Evolutionary conservation across 768 basidiomycete genomes (phyloP), one percentile per base, ranked within the genome.

Genomic region (Termitomyces bulborhizus): DNA sequence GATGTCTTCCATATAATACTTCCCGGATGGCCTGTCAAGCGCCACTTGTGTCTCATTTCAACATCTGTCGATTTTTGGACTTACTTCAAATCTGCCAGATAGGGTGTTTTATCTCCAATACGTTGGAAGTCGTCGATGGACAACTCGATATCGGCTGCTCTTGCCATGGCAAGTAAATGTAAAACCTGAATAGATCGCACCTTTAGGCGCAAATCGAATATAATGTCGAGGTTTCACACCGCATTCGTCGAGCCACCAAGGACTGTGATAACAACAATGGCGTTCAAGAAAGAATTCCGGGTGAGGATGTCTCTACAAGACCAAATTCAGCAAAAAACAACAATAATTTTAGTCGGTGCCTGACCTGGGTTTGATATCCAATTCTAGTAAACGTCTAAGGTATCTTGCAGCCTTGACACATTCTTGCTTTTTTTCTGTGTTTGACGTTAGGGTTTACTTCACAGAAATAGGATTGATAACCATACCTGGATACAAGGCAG

Each of bases 171-270:
- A 47, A 93, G 75, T 31, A 93, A 69, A 68, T 93, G 91, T 15
- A 93, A 77, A 41, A 93, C 88, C 88, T 89, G 27, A 26, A 39
- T n/a, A 27, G 6, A 29, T 37, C 13, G 18, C 7, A 29, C 32
- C 24, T 34, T 24, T 43, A 54, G 26, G 18, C 13, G 46, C 26
- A 21, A 46, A 29, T 31, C 1, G 6, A 37, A 18, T 6, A 11
- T 26, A 46, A 37, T 45, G 18, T 21, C 4, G 31, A n/a, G 26
- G 49, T 40, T 82, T 53, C 29, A 24, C 62, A 89, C 90, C 18
- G 91, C 86, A 65, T 94, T 94, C 4, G 93, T 95, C 1, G 89
- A 92, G 16, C 93, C 93, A 32, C 92, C 92, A 2, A 94, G 75
- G 46, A 90, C 73, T 64, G 85, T 92, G 41, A 90, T 76, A 45